These are phyloP conservation scores for Aschersonia sp. DNA, from an alignment of 2,329 filamentous ascomycete species.

Conservation along the genomic window DNA sequence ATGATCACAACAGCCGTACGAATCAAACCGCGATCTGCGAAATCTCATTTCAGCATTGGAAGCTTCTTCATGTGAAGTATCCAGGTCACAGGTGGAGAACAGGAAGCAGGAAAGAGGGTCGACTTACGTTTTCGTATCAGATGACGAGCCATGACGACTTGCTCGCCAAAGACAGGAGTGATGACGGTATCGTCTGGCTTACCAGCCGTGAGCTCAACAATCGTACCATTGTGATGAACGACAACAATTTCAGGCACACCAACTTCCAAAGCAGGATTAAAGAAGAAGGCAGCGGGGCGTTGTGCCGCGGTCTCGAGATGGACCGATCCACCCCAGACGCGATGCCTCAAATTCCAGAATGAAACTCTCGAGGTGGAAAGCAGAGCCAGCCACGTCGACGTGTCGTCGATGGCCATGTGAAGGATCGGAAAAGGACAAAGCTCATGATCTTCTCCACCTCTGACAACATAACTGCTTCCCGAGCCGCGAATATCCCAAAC, in stretches of 20 bases:
- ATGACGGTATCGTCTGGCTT: conserved; percentile 24
- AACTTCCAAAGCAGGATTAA: conserved; percentile 27
- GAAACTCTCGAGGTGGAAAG: conserved; percentile 38
- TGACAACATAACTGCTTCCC: conserved; percentile 24
- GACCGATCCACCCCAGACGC: conserved; percentile 39
- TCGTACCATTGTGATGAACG: conserved; percentile 47
- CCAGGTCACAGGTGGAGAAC: not conserved
- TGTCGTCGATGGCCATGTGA: conserved; percentile 48
- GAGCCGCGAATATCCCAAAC: conserved; percentile 46
- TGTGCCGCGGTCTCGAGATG: conserved; percentile 36
- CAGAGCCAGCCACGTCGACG: conserved; percentile 51
- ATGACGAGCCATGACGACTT: conserved; percentile 33
- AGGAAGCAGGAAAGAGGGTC: not conserved
- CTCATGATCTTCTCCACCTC: conserved; percentile 23
- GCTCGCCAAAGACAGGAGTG: conserved; percentile 34
- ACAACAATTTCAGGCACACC: conserved; percentile 37
- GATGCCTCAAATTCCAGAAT: conserved; percentile 47
- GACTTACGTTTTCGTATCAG: conserved; percentile 29
- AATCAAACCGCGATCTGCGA: not conserved
- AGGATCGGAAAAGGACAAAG: conserved; percentile 42
- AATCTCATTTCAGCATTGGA: not conserved
- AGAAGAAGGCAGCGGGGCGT: conserved; percentile 48
- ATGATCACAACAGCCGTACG: not conserved
- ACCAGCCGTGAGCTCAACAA: conserved; percentile 37
- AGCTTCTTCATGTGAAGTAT: too few relatives aligned